A percentile compares a stretch with the other conserved stretches of the same genome.
phyloP scores from a whole-genome alignment of 345 rosid species.

The Toxicodendron radicans region DNA sequence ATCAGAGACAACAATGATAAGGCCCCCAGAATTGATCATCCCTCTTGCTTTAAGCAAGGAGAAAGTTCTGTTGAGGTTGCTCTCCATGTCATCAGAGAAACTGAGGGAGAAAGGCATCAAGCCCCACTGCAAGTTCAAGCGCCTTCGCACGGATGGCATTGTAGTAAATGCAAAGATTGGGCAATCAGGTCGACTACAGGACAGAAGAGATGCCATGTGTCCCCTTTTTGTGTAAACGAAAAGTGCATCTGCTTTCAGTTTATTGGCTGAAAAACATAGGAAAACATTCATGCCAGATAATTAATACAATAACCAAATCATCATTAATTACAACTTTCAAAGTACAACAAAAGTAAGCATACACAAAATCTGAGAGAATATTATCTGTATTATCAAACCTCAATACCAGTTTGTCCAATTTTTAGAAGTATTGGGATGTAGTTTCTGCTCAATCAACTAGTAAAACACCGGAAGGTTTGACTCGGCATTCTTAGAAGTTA shows the following conservation, averaged over 20 bases:
- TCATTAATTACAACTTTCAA: not conserved
- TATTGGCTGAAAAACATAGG: conserved; percentile 28
- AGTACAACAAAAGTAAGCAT: not conserved
- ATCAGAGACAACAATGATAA: conserved; percentile 34
- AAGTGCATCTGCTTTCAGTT: conserved; percentile 29
- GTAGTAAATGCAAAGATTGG: conserved; percentile 35
- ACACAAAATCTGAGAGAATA: not conserved
- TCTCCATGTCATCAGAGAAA: conserved; percentile 31
- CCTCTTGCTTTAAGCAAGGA: conserved; percentile 27
- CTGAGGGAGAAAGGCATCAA: conserved; percentile 27
- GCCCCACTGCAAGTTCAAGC: conserved; percentile 34
- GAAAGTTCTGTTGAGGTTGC: conserved; percentile 24
- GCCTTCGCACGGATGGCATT: conserved; percentile 12
- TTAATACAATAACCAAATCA: not conserved
- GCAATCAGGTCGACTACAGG: conserved; percentile 31
- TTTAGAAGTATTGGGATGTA: not conserved
- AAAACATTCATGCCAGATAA: not conserved
- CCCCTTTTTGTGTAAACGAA: conserved; percentile 31
- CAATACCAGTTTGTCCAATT: not conserved
- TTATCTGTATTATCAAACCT: not conserved
- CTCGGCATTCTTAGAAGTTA: not conserved
- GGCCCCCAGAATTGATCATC: conserved; percentile 30
- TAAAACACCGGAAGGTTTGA: not conserved
- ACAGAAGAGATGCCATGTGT: conserved; percentile 28
- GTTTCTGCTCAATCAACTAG: not conserved